Evolutionary conservation across 106 monocot genomes (phyloP).

Genomic region (Phalaenopsis aphrodite): DNA sequence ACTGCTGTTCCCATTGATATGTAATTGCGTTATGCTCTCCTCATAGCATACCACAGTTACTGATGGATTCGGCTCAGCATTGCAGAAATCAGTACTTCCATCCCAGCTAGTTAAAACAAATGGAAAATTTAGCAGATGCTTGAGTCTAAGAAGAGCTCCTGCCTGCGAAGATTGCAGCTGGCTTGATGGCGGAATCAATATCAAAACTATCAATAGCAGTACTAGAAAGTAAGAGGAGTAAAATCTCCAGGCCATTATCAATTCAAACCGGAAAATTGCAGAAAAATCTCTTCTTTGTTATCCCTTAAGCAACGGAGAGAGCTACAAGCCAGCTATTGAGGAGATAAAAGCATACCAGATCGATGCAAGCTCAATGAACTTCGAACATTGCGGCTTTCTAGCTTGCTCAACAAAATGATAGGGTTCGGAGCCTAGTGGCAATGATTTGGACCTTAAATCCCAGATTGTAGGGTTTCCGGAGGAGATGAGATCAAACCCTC

Average conservation of each 20-base stretch:
- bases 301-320: not conserved
- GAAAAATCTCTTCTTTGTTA: not conserved
- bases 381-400: not conserved
- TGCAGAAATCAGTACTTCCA: constrained; percentile 61
- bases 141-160: constrained; percentile 75
- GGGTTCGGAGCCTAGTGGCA: not conserved
- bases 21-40: constrained; percentile 78
- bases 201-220: constrained; percentile 7
- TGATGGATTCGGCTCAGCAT: constrained; percentile 38
- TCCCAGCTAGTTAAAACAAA: constrained; percentile 48
- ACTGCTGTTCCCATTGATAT: constrained; percentile 41
- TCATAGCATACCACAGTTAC: constrained; percentile 79
- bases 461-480: not conserved
- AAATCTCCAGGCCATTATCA: not conserved
- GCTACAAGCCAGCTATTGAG: not conserved
- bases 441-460: not conserved
- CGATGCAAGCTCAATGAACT: constrained; percentile 2
- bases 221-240: constrained; percentile 11
- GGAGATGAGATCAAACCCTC: not conserved
- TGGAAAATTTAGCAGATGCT: constrained; percentile 56
- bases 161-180: constrained; percentile 84
- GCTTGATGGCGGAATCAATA: constrained; percentile 26
- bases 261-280: not conserved
- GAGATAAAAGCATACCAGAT: not conserved
- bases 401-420: not conserved